Evolutionary conservation across 2,329 filamentous ascomycete species (phyloP), one percentile per base, ranked within the genome.

Genomic region (Dothideomycetidae sp.): DNA sequence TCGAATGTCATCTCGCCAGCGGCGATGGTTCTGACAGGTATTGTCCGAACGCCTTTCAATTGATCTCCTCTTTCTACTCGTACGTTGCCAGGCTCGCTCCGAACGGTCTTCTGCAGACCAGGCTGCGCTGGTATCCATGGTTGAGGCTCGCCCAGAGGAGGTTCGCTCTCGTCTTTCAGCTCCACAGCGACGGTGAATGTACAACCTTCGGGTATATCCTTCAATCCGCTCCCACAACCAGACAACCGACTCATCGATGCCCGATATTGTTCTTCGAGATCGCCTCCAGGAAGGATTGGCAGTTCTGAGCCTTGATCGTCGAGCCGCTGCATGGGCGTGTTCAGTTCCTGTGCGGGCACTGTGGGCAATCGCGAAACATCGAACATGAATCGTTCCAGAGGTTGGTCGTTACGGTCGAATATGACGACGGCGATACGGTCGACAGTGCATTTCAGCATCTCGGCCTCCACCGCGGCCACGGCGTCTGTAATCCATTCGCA

Each of bases 401-500:
- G 65, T 41, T 68, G 66, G 41, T 63, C 61, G 41, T 60, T 55
- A 34, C 63, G 57, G 44, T 59, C 63, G 54, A 67, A 70, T 40
- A 76, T 65, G 33, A 75, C 70, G 23, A 76, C 62, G 42, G 61
- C 68, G 44, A 75, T 64, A 37, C 62, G 61, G 18, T 67, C 62
- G 23, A 75, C 68, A 39, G 60, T 63, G 46, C 68, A 66, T 54
- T 57, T 69, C 33, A 80, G 67, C 23, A 93, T 67, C 60, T 92
- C 79, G 3, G 64, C 66, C 42, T 73, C 67, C 14, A 85, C 71
- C 23, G 83, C 79, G 44, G 75, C 64, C 29, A 90, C 72, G 46
- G 85, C 83, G 55, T 90, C 81, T 53, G 69, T 73, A 58, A 93
- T 75, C 81, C 86, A 94, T 50, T 74, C 64, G 66, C 83, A 92